These are phyloP conservation scores for Wickerhamomyces chaumierensis DNA, from an alignment of 805 yeast species.

Conservation along the genomic window DNA sequence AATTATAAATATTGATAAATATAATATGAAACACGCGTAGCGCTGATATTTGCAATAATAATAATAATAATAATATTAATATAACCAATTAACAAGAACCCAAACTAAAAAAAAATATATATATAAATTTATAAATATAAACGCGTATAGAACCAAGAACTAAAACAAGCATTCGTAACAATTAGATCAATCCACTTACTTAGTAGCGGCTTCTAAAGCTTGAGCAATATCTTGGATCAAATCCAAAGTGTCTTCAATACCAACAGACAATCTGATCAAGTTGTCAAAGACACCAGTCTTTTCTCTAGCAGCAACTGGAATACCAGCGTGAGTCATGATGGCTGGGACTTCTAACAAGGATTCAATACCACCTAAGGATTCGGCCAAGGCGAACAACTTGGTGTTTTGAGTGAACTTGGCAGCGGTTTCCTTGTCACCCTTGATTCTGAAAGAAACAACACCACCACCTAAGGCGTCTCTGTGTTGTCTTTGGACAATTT, in stretches of 20 bases:
- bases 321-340: slow-evolving; percentile 87
- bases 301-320: slow-evolving; percentile 69
- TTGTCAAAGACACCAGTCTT: slow-evolving; percentile 73
- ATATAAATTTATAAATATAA: no score
- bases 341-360: slow-evolving; percentile 83
- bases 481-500: slow-evolving; percentile 62
- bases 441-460: slow-evolving; percentile 78
- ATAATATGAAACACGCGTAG: no score
- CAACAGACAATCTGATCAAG: slow-evolving; percentile 73
- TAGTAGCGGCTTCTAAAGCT: slow-evolving; percentile 35
- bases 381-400: slow-evolving; percentile 74
- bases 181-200: background rate
- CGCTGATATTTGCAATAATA: no score
- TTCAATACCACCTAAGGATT: slow-evolving; percentile 86
- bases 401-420: slow-evolving; percentile 62
- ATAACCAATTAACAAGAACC: no score
- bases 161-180: no score
- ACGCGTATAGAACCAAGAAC: no score
- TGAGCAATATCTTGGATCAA: slow-evolving; percentile 58
- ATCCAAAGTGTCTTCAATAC: slow-evolving; percentile 78
- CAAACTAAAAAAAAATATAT: no score
- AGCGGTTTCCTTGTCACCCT: slow-evolving; percentile 74
- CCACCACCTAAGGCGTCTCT: slow-evolving; percentile 85
- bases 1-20: no score
- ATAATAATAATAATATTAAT: no score